Conservation (phyloP, 164 flowering plant species). For the Chimonanthus praecox region DNA sequence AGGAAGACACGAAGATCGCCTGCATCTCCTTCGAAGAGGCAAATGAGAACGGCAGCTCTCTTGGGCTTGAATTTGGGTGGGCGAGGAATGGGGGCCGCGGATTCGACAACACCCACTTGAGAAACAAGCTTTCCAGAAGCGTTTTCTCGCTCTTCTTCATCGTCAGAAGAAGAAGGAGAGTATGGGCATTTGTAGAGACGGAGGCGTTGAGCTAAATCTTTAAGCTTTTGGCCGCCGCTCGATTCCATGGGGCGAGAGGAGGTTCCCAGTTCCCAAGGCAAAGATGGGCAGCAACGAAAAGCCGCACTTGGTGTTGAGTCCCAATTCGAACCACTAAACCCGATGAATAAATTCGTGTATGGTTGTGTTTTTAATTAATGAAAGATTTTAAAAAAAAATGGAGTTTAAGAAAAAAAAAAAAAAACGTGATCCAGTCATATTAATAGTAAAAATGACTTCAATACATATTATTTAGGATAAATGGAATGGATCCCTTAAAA, state of each 20-base stretch:
- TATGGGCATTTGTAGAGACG: slow-evolving; percentile 53
- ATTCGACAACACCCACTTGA: slow-evolving; percentile 56
- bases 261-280: not conserved
- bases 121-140: slow-evolving; percentile 51
- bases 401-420: no score
- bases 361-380: no score
- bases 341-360: no score
- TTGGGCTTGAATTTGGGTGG: slow-evolving; percentile 48
- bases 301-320: not conserved
- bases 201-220: slow-evolving; percentile 59
- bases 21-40: slow-evolving; percentile 46
- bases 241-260: slow-evolving; percentile 24
- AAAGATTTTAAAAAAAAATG: no score
- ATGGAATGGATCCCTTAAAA: no score
- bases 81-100: slow-evolving; percentile 41
- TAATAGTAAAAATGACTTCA: no score
- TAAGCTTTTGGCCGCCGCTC: slow-evolving; percentile 31
- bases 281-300: slow-evolving; percentile 5
- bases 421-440: no score
- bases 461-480: no score
- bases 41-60: slow-evolving; percentile 51
- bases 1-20: slow-evolving; percentile 52
- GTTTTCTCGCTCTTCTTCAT: slow-evolving; percentile 31
- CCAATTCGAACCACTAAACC: no score
- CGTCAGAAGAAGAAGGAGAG: slow-evolving; percentile 4